Percentiles rank a stretch among this genome's conserved stretches.
Conservation (phyloP, 768 basidiomycete genomes). For the Hypholoma sublateritium region DNA sequence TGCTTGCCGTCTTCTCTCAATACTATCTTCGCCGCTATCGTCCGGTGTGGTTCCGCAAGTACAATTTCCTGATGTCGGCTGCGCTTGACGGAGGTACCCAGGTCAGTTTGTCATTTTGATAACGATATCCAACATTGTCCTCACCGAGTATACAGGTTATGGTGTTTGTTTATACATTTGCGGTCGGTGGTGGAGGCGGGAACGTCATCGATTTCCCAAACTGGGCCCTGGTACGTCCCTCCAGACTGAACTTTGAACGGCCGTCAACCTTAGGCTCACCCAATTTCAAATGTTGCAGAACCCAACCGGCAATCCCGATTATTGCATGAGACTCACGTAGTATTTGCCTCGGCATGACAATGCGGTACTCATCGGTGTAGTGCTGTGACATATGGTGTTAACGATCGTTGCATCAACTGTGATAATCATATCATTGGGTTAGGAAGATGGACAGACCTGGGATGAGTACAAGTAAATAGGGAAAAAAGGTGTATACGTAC, state of each 20-base stretch:
- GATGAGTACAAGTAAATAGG: no score
- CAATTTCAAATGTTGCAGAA: slow-evolving; percentile 10
- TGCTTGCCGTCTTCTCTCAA: slow-evolving; percentile 46
- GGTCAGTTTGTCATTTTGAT: slow-evolving; percentile 17
- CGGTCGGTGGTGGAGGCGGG: slow-evolving; percentile 44
- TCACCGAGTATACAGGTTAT: slow-evolving; percentile 15
- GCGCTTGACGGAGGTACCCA: slow-evolving; percentile 55
- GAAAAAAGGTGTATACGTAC: no score
- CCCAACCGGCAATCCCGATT: slow-evolving; percentile 26
- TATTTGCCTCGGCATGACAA: background rate
- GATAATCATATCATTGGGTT: no score
- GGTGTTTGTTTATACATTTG: slow-evolving; percentile 46
- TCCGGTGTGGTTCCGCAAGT: slow-evolving; percentile 48
- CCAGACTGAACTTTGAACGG: background rate
- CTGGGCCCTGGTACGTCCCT: slow-evolving; percentile 36
- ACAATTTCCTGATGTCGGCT: slow-evolving; percentile 52
- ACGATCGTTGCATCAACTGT: no score
- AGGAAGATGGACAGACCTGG: no score
- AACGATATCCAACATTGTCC: no score
- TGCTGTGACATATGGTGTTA: no score
- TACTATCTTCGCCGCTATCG: slow-evolving; percentile 44
- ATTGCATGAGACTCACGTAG: slow-evolving; percentile 23
- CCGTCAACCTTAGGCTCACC: background rate
- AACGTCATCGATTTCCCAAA: slow-evolving; percentile 32
- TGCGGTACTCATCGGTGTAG: no score